Conservation (phyloP, 306 rosid genomes). For the Dryas drummondii region DNA sequence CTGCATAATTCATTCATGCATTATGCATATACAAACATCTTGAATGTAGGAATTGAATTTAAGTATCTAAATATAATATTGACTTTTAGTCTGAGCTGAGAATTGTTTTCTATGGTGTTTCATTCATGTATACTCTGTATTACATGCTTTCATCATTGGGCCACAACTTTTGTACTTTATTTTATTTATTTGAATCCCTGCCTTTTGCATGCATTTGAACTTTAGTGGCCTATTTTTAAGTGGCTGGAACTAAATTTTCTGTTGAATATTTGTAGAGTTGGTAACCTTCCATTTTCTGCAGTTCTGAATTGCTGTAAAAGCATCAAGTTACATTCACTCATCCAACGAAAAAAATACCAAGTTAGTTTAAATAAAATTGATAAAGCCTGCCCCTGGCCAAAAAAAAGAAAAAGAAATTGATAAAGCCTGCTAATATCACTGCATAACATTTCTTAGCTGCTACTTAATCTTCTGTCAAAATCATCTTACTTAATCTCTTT, state of each 20-base stretch:
- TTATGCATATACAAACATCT: conserved; percentile 11
- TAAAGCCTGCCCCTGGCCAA: too few species aligned
- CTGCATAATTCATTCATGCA: conserved; percentile 2
- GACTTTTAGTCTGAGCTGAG: not conserved
- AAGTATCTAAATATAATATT: not conserved
- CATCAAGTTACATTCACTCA: not conserved
- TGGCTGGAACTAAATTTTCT: not conserved
- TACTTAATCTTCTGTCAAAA: not conserved
- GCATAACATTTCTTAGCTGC: not conserved
- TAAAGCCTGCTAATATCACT: not conserved
- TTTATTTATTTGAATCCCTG: too few species aligned
- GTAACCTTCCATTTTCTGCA: not conserved
- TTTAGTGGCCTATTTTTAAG: not conserved
- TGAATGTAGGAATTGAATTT: not conserved
- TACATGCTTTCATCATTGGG: too few species aligned
- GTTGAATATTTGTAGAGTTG: not conserved
- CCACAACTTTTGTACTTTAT: too few species aligned
- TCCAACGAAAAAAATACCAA: not conserved
- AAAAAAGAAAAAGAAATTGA: not conserved
- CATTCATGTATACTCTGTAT: too few species aligned
- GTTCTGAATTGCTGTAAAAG: not conserved
- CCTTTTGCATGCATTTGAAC: not conserved
- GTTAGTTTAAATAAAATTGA: not conserved
- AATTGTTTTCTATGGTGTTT: not conserved
- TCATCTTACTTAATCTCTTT: conserved; percentile 10